Evolutionary conservation across 176 grass and related monocot genomes (phyloP).

Genomic region (Hsuehochloa calcarea): DNA sequence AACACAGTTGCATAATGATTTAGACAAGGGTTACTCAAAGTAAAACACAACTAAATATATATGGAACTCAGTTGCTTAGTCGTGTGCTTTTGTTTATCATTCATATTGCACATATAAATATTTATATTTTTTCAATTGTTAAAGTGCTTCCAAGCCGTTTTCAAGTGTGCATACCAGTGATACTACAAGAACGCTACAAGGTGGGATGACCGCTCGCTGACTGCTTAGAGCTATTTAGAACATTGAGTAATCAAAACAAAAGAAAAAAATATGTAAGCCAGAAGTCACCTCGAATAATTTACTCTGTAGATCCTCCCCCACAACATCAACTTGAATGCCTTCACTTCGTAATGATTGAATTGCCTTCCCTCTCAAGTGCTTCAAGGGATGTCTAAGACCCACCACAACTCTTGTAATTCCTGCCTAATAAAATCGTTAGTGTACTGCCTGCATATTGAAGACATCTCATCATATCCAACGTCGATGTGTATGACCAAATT

Average conservation of each 20-base stretch:
- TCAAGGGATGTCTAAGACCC: constrained; percentile 77
- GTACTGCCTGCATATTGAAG: not conserved
- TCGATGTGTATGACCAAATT: not conserved
- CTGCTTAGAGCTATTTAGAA: not conserved
- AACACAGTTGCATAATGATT: not conserved
- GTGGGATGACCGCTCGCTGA: not conserved
- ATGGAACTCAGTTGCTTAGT: not conserved
- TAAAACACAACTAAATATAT: constrained; percentile 21
- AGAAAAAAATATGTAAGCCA: not conserved
- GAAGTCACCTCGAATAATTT: constrained; percentile 64
- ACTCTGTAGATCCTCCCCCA: constrained; percentile 78
- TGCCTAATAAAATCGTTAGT: constrained; percentile 67
- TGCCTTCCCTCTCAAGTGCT: constrained; percentile 81
- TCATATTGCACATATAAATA: not conserved
- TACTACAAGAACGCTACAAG: no score
- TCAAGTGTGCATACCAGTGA: not conserved
- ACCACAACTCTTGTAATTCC: constrained; percentile 85
- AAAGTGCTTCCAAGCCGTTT: not conserved
- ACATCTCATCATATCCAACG: not conserved
- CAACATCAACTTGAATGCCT: constrained; percentile 80
- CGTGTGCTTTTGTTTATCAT: not conserved
- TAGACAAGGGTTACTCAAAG: not conserved
- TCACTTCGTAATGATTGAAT: constrained; percentile 76
- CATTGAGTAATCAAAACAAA: not conserved
- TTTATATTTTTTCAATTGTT: not conserved